Base-by-base conservation (phyloP, 1,139 yeast genomes). In the Taphrina confusa region DNA sequence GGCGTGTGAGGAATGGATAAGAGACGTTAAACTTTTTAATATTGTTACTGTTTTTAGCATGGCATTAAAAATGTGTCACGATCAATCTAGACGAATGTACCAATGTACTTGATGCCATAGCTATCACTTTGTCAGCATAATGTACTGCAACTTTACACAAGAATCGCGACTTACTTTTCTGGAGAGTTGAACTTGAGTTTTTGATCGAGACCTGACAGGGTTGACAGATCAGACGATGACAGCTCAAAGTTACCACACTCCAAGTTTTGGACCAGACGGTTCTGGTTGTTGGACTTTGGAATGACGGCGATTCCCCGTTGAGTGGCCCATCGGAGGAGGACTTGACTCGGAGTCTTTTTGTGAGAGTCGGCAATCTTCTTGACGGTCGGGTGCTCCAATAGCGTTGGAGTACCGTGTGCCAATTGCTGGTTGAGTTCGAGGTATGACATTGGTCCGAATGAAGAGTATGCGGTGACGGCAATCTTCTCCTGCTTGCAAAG, bases 261-360 rank as follows among this genome's bases (percentile, higher is more conserved):
- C 63, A 81, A 73, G 61, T 78, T 80, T 62, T 80, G 79, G 52
- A 70, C 78, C 64, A 88, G 79, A 75, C 95, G 81, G 9, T 73
- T 70, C 18, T 81, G 79, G 34, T 80, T 82, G 51, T 80, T 80
- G 34, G 90, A 83, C 74, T 87, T 87, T 65, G 92, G 91, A 67
- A 87, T 78, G 28, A 83, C 86, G 37, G 84, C 82, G 61, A 82
- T 76, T 47, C 81, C 82, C 28, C 60, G 54, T 37, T 58, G 51
- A 30, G 89, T 82, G 55, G 91, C 85, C 94, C 94, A 87, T 75
- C 91, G 81, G 67, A 87, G 75, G 68, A 86, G 76, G 8, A 87
- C 82, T 72, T 85, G 86, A 39, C 86, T 82, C 12, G 85, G 71
- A 8, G 75, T 60, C 67, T 78, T 83, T 30, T 71, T 68, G 72